A percentile compares a stretch with the other conserved stretches of the same genome.
Conservation (phyloP, 768 basidiomycete species). For the Rhodotorula paludigena region DNA sequence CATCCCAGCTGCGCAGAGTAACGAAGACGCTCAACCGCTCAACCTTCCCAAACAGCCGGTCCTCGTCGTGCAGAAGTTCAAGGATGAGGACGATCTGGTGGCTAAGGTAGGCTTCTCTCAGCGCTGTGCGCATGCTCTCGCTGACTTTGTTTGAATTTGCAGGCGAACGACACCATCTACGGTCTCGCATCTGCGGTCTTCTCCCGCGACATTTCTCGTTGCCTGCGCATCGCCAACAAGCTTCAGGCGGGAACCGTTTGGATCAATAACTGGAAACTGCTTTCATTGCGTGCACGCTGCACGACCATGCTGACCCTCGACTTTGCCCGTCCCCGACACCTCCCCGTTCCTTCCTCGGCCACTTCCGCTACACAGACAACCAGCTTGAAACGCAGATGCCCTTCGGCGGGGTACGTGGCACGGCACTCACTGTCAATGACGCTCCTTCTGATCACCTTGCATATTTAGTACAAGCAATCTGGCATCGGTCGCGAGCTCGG, state of each 20-base stretch:
- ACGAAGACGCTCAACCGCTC: neutral
- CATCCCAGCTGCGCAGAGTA: neutral
- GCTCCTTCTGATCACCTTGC: neutral
- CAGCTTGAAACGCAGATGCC: conserved; percentile 44
- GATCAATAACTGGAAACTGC: conserved; percentile 42
- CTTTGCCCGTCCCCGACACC: neutral
- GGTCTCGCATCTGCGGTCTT: conserved; percentile 60
- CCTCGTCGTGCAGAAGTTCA: conserved; percentile 69
- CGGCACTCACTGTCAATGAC: neutral
- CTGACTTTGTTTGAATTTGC: neutral
- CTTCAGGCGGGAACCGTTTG: conserved; percentile 62
- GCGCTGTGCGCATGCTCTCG: neutral
- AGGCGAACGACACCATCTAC: conserved; percentile 68
- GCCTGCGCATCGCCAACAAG: conserved; percentile 64
- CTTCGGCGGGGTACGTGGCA: conserved; percentile 44
- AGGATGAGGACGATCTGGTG: neutral
- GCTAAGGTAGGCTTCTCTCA: conserved; percentile 41
- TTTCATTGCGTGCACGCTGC: neutral
- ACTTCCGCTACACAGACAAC: neutral
- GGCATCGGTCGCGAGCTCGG: conserved; percentile 48
- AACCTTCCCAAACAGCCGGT: conserved; percentile 52
- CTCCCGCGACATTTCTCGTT: conserved; percentile 69
- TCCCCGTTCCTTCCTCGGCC: neutral
- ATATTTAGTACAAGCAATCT: conserved; percentile 52
- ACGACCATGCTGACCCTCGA: neutral